Base-by-base conservation (phyloP, 768 basidiomycete species). In the Mycena sanguinolenta region DNA sequence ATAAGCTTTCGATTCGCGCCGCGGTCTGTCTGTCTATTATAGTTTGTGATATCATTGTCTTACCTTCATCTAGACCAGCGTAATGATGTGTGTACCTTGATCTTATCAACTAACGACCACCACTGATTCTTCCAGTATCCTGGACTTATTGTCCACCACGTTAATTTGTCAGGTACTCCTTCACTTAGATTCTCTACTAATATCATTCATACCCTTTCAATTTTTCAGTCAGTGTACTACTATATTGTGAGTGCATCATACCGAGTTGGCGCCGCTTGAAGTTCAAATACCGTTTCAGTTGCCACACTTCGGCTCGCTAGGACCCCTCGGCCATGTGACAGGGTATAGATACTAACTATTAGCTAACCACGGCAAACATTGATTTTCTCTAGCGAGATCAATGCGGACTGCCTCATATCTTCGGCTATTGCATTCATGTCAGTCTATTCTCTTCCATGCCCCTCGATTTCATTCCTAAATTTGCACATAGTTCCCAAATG, bases 381-480 rank as follows among this genome's bases (percentile, higher is more conserved):
- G 25, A 52, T 52, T 52, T 49, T 52, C 50, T 27, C 25, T 27
- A 52, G 50, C 25, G 50, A 52, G 50, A 23, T 52, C 25, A 28
- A 27, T 52, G 50, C 14, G 50, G 50, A 52, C 25, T 52, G 50
- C 50, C 50, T 52, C 25, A 52, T 52, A 52, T 52, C 50, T 9
- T n/a, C n/a, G n/a, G n/a, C n/a, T n/a, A n/a, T n/a, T n/a, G n/a
- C n/a, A n/a, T n/a, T n/a, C n/a, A n/a, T 52, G 50, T 52, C 4
- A 28, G 50, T 28, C 50, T 27, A 52, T 27, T 28, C 25, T 27
- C 17, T 27, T 27, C 50, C 28, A 27, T 52, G 50, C 17, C 23
- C 50, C 25, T 27, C 13, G 25, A 21, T 16, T 28, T 52, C 50
- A 27, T 21, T 28, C 50, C 50, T 28, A 52, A 52, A 14, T 52